Percentiles rank a stretch among this genome's conserved stretches.
phyloP scores from a whole-genome alignment of 1,284 basidiomycete species.

The Puccinia horiana region DNA sequence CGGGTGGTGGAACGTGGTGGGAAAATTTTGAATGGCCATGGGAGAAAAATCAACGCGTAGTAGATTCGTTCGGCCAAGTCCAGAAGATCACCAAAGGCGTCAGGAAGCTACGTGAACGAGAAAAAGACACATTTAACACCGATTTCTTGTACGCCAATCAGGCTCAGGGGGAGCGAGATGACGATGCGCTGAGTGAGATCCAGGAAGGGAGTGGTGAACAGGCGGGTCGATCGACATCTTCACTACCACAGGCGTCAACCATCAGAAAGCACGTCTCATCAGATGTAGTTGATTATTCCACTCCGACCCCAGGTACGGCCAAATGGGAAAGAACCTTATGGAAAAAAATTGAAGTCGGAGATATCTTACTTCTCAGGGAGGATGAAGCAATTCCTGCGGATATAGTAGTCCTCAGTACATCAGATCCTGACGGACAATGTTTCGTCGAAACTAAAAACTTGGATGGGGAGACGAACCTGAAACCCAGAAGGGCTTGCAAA shows the following conservation, averaged over 20 bases:
- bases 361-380: conserved; percentile 82
- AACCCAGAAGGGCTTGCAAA: conserved; percentile 75
- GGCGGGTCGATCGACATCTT: conserved; percentile 62
- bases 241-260: conserved; percentile 1
- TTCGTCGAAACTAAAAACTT: conserved; percentile 74
- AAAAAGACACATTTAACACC: conserved; percentile 68
- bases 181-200: conserved; percentile 55
- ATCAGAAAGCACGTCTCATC: conserved; percentile 47
- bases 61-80: conserved; percentile 41
- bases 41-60: conserved; percentile 53
- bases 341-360: conserved; percentile 99
- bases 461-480: conserved; percentile 96
- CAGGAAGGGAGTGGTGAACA: conserved; percentile 64
- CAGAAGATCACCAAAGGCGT: conserved; percentile 77
- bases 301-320: conserved; percentile 70
- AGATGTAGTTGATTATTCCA: conserved; percentile 69
- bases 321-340: conserved; percentile 93
- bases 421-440: conserved; percentile 60
- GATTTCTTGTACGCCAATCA: conserved; percentile 59
- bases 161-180: conserved; percentile 59
- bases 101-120: conserved; percentile 76
- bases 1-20: conserved; percentile 51
- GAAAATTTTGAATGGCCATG: conserved; percentile 51
- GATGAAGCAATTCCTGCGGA: conserved; percentile 96
- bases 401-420: conserved; percentile 77